A percentile compares a stretch with the other conserved stretches of the same genome.
These are phyloP conservation scores for Tuber magnatum DNA, from an alignment of 495 filamentous ascomycete genomes.

Conservation along the genomic window DNA sequence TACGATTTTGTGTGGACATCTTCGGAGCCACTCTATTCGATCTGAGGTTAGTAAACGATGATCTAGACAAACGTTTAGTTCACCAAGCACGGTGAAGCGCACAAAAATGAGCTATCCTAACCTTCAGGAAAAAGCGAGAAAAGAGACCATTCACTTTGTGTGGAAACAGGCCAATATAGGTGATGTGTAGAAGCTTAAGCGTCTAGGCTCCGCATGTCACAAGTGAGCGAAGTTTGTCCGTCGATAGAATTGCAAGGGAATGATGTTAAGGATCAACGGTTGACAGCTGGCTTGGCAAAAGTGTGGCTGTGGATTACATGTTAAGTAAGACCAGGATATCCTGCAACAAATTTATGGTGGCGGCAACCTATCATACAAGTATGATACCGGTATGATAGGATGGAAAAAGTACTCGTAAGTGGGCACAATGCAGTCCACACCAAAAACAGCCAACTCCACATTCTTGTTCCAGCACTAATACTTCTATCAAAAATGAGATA, in stretches of 20 bases:
- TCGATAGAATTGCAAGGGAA: neutral
- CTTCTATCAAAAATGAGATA: too few species aligned
- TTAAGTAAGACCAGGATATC: neutral
- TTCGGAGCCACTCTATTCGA: conserved; percentile 8
- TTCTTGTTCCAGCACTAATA: too few species aligned
- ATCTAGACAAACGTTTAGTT: conserved; percentile 1
- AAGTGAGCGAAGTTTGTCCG: neutral
- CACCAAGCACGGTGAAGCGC: conserved; percentile 9
- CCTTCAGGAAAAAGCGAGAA: neutral
- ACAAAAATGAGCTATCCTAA: neutral
- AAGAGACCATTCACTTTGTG: neutral
- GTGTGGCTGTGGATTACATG: neutral
- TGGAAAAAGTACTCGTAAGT: too few species aligned
- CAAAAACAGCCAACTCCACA: too few species aligned
- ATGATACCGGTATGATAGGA: too few species aligned
- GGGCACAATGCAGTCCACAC: too few species aligned
- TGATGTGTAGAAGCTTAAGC: neutral
- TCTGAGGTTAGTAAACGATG: conserved; percentile 2
- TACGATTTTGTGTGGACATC: conserved; percentile 26
- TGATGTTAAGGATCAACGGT: neutral
- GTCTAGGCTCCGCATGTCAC: neutral
- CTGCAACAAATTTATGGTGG: neutral
- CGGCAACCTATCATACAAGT: too few species aligned
- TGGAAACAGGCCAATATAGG: neutral
- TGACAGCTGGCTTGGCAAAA: neutral